Percentiles rank a stretch among this genome's conserved stretches.
phyloP scores from a whole-genome alignment of 805 yeast species.

The Schwanniomyces pseudopolymorphus region DNA sequence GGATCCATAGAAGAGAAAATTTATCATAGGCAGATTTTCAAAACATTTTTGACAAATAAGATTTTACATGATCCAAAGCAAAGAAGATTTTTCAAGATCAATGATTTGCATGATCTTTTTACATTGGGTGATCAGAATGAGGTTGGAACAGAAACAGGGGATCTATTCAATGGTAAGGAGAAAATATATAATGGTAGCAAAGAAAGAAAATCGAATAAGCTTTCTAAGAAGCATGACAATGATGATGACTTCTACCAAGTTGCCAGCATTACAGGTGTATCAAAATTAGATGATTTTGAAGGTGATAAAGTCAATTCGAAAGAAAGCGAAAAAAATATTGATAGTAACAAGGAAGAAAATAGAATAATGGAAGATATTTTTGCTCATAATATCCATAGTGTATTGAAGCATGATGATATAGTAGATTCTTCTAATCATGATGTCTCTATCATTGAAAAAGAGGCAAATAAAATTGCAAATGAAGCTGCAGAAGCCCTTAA shows the following conservation, averaged over 20 bases:
- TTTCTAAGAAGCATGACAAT: slow-evolving; percentile 35
- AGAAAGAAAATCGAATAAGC: slow-evolving; percentile 30
- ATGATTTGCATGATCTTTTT: slow-evolving; percentile 87
- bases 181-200: slow-evolving; percentile 30
- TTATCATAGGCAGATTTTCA: slow-evolving; percentile 94
- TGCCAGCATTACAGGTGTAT: slow-evolving; percentile 67
- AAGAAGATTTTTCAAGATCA: slow-evolving; percentile 86
- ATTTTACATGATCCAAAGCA: slow-evolving; percentile 95
- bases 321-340: slow-evolving; percentile 19
- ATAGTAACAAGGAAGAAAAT: slow-evolving; percentile 46
- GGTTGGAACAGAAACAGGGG: slow-evolving; percentile 68
- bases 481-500: slow-evolving; percentile 56
- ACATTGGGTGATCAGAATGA: slow-evolving; percentile 74
- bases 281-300: slow-evolving; percentile 64
- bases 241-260: slow-evolving; percentile 70
- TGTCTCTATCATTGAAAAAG: slow-evolving; percentile 54
- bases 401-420: slow-evolving; percentile 77
- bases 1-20: slow-evolving; percentile 97
- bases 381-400: slow-evolving; percentile 67
- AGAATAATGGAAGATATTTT: slow-evolving; percentile 75
- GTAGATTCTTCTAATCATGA: slow-evolving; percentile 58
- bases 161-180: slow-evolving; percentile 54
- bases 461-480: slow-evolving; percentile 56
- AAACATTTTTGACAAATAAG: slow-evolving; percentile 89
- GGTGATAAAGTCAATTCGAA: slow-evolving; percentile 43